Base-by-base conservation (phyloP, 2,329 filamentous ascomycete species). In the Colletotrichum plurivorum region DNA sequence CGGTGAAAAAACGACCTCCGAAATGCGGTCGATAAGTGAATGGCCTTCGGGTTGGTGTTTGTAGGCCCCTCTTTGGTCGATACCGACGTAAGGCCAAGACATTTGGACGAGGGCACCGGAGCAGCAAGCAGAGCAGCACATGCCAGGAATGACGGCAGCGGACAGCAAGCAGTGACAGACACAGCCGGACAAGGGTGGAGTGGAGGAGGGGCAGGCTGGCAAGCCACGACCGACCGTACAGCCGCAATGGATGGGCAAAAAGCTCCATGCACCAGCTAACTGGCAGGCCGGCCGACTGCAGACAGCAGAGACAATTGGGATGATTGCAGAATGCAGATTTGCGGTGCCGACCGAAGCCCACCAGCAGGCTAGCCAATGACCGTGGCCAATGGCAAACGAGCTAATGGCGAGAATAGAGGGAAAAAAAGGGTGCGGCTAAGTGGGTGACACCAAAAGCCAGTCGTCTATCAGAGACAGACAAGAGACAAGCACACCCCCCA, bases 281-380 rank as follows among this genome's bases (percentile, higher is more conserved):
- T 27, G 15, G 31, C 49, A 53, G 16, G 55, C 49, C 62, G 62
- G 59, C 66, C 46, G 60, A 68, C 65, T 53, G 62, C 62, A 48
- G 45, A 58, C 10, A 27, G n/a, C 51, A 43, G 43, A 45, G 36
- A 48, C 54, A 27, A 62, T 53, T 51, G 25, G 59, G 64, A 66
- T 61, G 67, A 66, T 67, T 69, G 67, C 67, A 68, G 57, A 59
- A 68, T 63, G 64, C 27, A 49, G 53, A 64, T 25, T 46, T 52
- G 55, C 36, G 62, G 55, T 59, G 63, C 46, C 54, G 65, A 55
- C 68, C 54, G 41, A 56, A 56, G 45, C 57, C 25, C 58, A 39
- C 39, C 58, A 36, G 52, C n/a, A 54, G 57, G 36, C 57, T 43
- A 27, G 60, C 56, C 58, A 55, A 66, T 67, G 36, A 53, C 39